phyloP scores from a whole-genome alignment of 768 basidiomycete genomes.

The Mycena albidolilacea region DNA sequence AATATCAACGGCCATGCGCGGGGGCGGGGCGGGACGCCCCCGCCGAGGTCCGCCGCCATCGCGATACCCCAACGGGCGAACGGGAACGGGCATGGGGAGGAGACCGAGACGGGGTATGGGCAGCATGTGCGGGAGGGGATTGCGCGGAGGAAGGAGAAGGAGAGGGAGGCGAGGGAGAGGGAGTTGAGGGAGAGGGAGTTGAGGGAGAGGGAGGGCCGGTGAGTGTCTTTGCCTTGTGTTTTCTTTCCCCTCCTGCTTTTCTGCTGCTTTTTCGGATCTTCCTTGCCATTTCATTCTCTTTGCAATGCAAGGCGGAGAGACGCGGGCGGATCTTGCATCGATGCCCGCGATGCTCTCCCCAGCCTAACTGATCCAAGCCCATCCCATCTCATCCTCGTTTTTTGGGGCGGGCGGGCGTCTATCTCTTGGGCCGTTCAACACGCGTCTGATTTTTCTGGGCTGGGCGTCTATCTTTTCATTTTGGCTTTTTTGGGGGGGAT shows the following conservation, averaged over 20 bases:
- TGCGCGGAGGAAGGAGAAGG: constrained; percentile 34
- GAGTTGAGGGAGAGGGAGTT: no score
- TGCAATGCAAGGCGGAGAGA: not conserved
- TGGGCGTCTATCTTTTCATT: no score
- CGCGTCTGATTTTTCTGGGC: no score
- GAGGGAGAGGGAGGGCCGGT: no score
- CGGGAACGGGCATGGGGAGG: constrained; percentile 1
- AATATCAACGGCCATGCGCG: not conserved
- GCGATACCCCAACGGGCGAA: constrained; percentile 21
- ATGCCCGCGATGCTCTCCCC: not conserved
- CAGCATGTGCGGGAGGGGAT: constrained; percentile 34
- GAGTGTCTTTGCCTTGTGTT: no score
- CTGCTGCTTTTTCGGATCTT: no score
- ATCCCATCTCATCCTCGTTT: no score
- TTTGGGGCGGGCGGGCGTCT: no score
- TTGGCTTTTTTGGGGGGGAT: not conserved
- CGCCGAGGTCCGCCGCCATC: constrained; percentile 27
- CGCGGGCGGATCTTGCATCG: not conserved
- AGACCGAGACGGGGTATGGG: constrained; percentile 36
- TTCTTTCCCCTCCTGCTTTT: no score
- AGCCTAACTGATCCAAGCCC: no score
- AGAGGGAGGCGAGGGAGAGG: constrained; percentile 1
- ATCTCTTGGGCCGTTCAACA: no score
- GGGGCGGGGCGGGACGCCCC: constrained; percentile 21
- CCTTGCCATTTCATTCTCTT: no score